A percentile compares a stretch with the other conserved stretches of the same genome.
Evolutionary conservation across 2,329 filamentous ascomycete genomes (phyloP).

Genomic region (Curvularia lunata): DNA sequence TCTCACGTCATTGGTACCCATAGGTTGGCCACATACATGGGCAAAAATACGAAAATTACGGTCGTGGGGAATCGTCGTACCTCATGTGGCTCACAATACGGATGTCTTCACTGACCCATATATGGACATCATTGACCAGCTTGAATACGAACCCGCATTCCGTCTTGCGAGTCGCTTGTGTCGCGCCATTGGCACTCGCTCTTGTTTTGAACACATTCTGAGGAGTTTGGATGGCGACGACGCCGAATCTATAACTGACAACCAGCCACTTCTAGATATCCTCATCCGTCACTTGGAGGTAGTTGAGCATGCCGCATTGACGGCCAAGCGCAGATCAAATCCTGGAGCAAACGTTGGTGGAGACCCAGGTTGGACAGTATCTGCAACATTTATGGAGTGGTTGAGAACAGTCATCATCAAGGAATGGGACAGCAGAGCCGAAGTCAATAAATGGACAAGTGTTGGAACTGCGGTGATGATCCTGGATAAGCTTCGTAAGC

Average conservation of each 20-base stretch:
- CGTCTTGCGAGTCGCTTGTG: slow-evolving; percentile 58
- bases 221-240: slow-evolving; percentile 29
- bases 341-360: slow-evolving; percentile 17
- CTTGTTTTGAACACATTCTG: slow-evolving; percentile 58
- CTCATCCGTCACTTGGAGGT: slow-evolving; percentile 36
- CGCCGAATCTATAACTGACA: background rate
- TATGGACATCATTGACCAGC: slow-evolving; percentile 48
- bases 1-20: slow-evolving; percentile 44
- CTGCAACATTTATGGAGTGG: slow-evolving; percentile 66
- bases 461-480: slow-evolving; percentile 80
- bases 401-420: slow-evolving; percentile 75
- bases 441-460: slow-evolving; percentile 71
- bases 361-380: slow-evolving; percentile 48
- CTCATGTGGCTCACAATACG: slow-evolving; percentile 22
- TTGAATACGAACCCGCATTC: slow-evolving; percentile 60
- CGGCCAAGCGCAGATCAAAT: slow-evolving; percentile 31
- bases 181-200: slow-evolving; percentile 56
- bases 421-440: slow-evolving; percentile 79
- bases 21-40: slow-evolving; percentile 43
- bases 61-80: slow-evolving; percentile 47
- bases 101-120: slow-evolving; percentile 42
- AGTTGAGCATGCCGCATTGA: slow-evolving; percentile 30
- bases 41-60: slow-evolving; percentile 47
- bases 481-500: slow-evolving; percentile 70
- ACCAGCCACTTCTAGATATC: slow-evolving; percentile 22